A percentile compares a stretch with the other conserved stretches of the same genome.
phyloP scores from a whole-genome alignment of 2,329 filamentous ascomycete genomes.

The Ilyonectria destructans region DNA sequence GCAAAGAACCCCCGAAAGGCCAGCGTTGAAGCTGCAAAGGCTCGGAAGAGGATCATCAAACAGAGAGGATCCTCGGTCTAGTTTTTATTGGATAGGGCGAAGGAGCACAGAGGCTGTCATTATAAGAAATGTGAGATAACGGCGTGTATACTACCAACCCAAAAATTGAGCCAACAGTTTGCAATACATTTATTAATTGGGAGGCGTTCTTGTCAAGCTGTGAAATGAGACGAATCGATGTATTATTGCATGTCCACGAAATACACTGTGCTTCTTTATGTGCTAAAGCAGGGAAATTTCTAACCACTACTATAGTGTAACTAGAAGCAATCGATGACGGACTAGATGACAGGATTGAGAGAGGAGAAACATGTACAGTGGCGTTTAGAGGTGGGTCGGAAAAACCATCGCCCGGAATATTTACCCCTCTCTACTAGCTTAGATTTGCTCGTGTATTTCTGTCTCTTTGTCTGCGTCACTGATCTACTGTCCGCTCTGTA shows the following conservation, averaged over 20 bases:
- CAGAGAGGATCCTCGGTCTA: slow-evolving; percentile 6
- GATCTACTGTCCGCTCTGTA: neutral
- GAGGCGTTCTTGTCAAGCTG: neutral
- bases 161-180: neutral
- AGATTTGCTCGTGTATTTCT: neutral
- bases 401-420: neutral
- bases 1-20: slow-evolving; percentile 31
- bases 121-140: neutral
- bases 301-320: neutral
- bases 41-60: slow-evolving; percentile 21
- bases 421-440: neutral
- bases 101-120: neutral
- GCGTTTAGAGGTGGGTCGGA: neutral
- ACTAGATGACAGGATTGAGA: neutral
- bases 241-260: neutral
- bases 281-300: neutral
- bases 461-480: neutral
- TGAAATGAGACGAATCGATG: neutral
- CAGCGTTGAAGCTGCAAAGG: slow-evolving; percentile 29
- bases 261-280: neutral
- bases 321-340: neutral
- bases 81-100: neutral
- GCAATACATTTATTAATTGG: neutral
- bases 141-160: neutral
- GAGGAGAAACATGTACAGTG: neutral